These are phyloP conservation scores for Rhazya stricta DNA, from an alignment of 257 asterid genomes.

Conservation along the genomic window DNA sequence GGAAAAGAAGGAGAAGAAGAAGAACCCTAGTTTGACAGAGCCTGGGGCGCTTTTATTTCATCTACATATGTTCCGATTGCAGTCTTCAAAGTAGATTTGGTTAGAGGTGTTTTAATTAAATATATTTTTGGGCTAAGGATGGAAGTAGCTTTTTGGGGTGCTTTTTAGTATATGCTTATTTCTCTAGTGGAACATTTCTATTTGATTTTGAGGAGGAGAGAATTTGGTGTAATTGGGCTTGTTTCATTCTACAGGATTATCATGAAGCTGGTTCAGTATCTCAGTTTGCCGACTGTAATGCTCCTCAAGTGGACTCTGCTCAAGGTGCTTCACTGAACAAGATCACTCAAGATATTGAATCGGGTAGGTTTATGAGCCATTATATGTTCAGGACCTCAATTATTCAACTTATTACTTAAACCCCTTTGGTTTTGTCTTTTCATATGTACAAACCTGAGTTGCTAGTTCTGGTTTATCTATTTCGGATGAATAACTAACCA, in stretches of 20 bases:
- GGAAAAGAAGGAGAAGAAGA: not conserved
- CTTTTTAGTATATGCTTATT: not conserved
- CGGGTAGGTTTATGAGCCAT: slow-evolving; percentile 20
- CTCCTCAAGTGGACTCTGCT: slow-evolving; percentile 10
- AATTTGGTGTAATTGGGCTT: not conserved
- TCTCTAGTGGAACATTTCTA: not conserved
- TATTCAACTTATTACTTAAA: not conserved
- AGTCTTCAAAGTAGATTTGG: not conserved
- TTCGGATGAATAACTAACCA: not conserved
- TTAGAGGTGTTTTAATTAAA: not conserved
- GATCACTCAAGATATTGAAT: slow-evolving; percentile 4
- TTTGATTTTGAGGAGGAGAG: not conserved
- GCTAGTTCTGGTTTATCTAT: not conserved
- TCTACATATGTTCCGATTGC: not conserved
- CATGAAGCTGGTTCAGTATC: slow-evolving; percentile 12
- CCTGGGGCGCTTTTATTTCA: not conserved
- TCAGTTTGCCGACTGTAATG: slow-evolving; percentile 12
- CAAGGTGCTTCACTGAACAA: slow-evolving; percentile 15
- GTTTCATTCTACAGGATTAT: slow-evolving; percentile 22
- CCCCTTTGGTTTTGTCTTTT: not conserved
- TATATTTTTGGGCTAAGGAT: not conserved
- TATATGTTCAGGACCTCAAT: not conserved
- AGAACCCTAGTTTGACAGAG: not conserved
- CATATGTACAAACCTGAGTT: not conserved
- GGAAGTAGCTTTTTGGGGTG: too few relatives aligned